These are phyloP conservation scores for Globisporangium polare DNA, from an alignment of 352 stramenopile species.

Conservation along the genomic window DNA sequence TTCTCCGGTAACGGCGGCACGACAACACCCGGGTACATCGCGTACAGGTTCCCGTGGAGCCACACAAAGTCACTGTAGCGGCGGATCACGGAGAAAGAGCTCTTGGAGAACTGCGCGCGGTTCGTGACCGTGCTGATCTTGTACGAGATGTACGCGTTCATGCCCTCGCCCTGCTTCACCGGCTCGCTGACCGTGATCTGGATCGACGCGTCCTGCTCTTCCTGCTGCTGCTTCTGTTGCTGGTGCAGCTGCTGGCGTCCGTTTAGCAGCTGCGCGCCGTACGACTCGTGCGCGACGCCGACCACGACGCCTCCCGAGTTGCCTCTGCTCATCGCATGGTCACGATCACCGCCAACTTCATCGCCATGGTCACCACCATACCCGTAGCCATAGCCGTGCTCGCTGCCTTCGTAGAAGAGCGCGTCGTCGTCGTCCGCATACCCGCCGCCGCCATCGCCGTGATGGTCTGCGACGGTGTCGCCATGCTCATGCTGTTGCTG, in stretches of 20 bases:
- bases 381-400: slow-evolving; percentile 17
- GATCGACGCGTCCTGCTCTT: slow-evolving; percentile 31
- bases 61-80: slow-evolving; percentile 96
- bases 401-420: slow-evolving; percentile 16
- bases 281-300: slow-evolving; percentile 16
- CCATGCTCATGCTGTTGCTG: slow-evolving; percentile 6
- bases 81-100: slow-evolving; percentile 89
- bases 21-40: slow-evolving; percentile 87
- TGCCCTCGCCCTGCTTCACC: slow-evolving; percentile 95
- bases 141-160: slow-evolving; percentile 98
- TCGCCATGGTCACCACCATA: slow-evolving; percentile 4
- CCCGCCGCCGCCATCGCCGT: not conserved
- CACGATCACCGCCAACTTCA: not conserved
- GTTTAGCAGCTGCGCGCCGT: slow-evolving; percentile 15
- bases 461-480: slow-evolving; percentile 4
- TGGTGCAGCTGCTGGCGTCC: slow-evolving; percentile 8
- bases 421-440: slow-evolving; percentile 15
- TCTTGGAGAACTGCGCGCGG: slow-evolving; percentile 80
- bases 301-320: not conserved
- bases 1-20: slow-evolving; percentile 96
- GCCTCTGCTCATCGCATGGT: not conserved
- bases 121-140: slow-evolving; percentile 87
- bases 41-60: slow-evolving; percentile 89
- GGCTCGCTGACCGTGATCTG: slow-evolving; percentile 92
- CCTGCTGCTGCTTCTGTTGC: slow-evolving; percentile 2